Evolutionary conservation across 2,329 filamentous ascomycete species (phyloP).

Genomic region (Pseudocercospora vitis): DNA sequence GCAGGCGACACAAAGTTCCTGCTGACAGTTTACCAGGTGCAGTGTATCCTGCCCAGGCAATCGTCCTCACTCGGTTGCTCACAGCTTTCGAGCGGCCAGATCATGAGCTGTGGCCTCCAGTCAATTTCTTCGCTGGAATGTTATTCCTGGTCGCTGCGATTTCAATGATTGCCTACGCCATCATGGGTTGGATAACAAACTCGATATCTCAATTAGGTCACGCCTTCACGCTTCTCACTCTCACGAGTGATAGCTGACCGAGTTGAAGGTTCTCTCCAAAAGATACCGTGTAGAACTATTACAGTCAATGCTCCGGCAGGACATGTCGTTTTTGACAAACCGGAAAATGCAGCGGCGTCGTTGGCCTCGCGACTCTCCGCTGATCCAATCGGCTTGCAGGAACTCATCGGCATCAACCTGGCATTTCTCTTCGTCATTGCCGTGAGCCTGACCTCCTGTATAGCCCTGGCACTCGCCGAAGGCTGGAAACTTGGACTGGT

Average conservation of each 20-base stretch:
- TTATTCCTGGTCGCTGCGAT: slow-evolving; percentile 54
- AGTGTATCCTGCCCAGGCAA: slow-evolving; percentile 70
- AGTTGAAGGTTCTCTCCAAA: background rate
- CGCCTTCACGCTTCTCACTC: too few species aligned
- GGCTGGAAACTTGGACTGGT: slow-evolving; percentile 53
- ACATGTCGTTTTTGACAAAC: slow-evolving; percentile 83
- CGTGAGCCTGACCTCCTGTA: background rate
- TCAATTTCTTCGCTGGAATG: slow-evolving; percentile 55
- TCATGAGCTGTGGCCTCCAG: slow-evolving; percentile 30
- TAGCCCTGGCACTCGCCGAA: slow-evolving; percentile 44
- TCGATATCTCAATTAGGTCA: slow-evolving; percentile 53
- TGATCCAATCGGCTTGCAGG: background rate
- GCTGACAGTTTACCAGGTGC: slow-evolving; percentile 74
- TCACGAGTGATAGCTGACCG: background rate
- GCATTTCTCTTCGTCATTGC: background rate
- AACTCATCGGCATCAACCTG: background rate
- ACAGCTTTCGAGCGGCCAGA: slow-evolving; percentile 48
- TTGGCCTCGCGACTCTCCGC: background rate
- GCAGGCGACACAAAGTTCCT: too few species aligned
- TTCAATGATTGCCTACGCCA: slow-evolving; percentile 4
- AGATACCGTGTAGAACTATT: background rate
- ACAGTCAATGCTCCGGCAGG: slow-evolving; percentile 80
- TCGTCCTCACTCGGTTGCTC: slow-evolving; percentile 73
- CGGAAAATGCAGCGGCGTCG: slow-evolving; percentile 39
- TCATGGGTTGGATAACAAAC: slow-evolving; percentile 2